Evolutionary conservation across 345 rosid genomes (phyloP), one percentile per base, ranked within the genome.

Genomic region (Turritis glabra): DNA sequence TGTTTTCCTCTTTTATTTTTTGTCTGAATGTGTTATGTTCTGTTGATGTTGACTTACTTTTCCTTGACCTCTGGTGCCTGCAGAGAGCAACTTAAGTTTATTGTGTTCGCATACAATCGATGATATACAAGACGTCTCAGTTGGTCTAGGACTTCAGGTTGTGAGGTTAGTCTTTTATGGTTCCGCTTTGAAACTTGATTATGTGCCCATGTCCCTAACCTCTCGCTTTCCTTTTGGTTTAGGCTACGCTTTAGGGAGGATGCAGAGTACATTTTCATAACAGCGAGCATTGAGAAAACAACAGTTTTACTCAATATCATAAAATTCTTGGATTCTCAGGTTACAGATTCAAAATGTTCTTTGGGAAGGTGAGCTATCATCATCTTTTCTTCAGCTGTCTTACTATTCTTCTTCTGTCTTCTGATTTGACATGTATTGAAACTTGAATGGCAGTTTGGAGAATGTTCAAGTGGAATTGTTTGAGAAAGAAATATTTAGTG

Each of bases 381-480:
- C 64, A 14, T 69, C 30, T 55, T 48, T 51, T 60, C 67, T 67
- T 69, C 64, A 66, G 19, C 33, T 30, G 8, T 30, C 71, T 41
- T 51, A 58, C 51, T 57, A 41, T 58, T 30, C 55, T 41, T 71
- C 40, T 57, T 41, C 41, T 22, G 8, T 56, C 25, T 64, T 74
- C 75, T 75, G 80, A 79, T 70, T 77, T 74, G 82, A 74, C 57
- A 77, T 67, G 76, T 79, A 77, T 80, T 80, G 84, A 74, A 79
- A 83, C 84, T 13, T 84, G 74, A 82, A 81, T 88, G 83, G 83
- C 97, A 95, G 99, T 87, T 82, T 92, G 89, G 99, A 92, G 88
- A 85, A 85, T 79, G 83, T 84, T 84, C 99, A 95, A 83, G 88
- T 83, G 71, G 85, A 85, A 61, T 60, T 90, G 64, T 87, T 95